A percentile compares a stretch with the other conserved stretches of the same genome.
Conservation (phyloP, 2,329 filamentous ascomycete genomes). For the Aschersonia sp. region DNA sequence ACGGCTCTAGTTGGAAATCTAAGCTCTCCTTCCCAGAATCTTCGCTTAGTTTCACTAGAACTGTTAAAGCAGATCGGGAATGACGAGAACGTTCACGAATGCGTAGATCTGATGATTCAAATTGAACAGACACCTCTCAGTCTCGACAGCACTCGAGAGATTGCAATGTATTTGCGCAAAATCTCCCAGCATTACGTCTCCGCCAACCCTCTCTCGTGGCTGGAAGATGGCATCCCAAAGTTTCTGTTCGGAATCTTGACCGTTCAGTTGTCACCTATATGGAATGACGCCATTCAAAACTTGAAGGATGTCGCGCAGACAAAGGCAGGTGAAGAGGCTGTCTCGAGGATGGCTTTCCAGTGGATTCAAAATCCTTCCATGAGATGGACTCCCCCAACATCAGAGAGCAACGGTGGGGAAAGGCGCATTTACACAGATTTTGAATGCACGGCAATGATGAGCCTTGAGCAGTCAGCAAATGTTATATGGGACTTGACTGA, state of each 20-base stretch:
- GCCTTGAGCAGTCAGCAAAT: constrained; percentile 36
- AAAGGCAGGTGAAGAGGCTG: constrained; percentile 55
- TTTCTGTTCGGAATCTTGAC: constrained; percentile 87
- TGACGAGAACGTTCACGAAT: constrained; percentile 9
- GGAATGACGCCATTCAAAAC: constrained; percentile 68
- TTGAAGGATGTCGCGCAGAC: constrained; percentile 60
- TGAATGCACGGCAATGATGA: constrained; percentile 63
- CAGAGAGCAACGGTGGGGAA: constrained; percentile 17
- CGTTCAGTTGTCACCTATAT: constrained; percentile 68
- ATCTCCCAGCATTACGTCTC: constrained; percentile 50
- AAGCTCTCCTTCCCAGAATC: constrained; percentile 55
- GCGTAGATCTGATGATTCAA: constrained; percentile 47
- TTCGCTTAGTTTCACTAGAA: constrained; percentile 59
- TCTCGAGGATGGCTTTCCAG: constrained; percentile 58
- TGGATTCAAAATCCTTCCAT: constrained; percentile 55
- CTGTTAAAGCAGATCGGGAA: constrained; percentile 47
- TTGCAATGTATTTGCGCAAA: constrained; percentile 77
- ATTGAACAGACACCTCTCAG: constrained; percentile 69
- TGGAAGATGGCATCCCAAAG: constrained; percentile 57
- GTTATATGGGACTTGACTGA: constrained; percentile 37
- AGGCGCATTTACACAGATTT: constrained; percentile 52
- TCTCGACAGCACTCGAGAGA: constrained; percentile 58
- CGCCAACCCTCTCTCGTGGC: constrained; percentile 43
- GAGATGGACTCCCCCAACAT: constrained; percentile 31
- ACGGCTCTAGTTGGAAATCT: constrained; percentile 58